A percentile compares a stretch with the other conserved stretches of the same genome.
Conservation (phyloP, 2,329 filamentous ascomycete genomes). For the Hypoxylon sp. region DNA sequence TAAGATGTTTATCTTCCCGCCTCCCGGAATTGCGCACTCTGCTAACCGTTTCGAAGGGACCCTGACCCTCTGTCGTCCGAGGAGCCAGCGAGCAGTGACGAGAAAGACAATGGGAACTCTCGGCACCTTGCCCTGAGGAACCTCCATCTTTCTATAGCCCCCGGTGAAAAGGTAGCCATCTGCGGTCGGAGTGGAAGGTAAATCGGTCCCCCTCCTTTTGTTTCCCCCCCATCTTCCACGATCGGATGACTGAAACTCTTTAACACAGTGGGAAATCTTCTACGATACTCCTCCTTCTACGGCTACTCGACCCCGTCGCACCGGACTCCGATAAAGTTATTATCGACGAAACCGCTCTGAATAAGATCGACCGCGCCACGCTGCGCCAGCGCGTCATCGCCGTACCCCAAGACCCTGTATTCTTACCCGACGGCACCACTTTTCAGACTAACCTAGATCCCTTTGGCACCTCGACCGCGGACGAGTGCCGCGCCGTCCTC, state of each 20-base stretch:
- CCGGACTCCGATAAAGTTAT: slow-evolving; percentile 42
- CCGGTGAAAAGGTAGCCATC: slow-evolving; percentile 51
- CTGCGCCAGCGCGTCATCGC: slow-evolving; percentile 56
- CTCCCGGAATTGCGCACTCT: background rate
- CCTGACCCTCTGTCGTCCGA: background rate
- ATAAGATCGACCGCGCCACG: slow-evolving; percentile 49
- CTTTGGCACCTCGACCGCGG: slow-evolving; percentile 34
- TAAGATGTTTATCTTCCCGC: slow-evolving; percentile 14
- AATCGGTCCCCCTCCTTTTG: background rate
- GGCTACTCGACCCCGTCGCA: slow-evolving; percentile 52
- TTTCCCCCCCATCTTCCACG: background rate
- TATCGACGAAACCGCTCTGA: slow-evolving; percentile 52
- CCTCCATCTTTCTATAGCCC: slow-evolving; percentile 45
- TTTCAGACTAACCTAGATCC: slow-evolving; percentile 53
- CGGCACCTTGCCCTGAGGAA: slow-evolving; percentile 45
- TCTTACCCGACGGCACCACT: slow-evolving; percentile 53
- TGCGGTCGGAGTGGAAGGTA: slow-evolving; percentile 51
- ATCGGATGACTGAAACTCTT: background rate
- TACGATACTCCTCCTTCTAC: slow-evolving; percentile 54
- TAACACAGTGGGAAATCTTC: slow-evolving; percentile 53
- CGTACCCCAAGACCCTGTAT: slow-evolving; percentile 58
- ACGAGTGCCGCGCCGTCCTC: slow-evolving; percentile 44
- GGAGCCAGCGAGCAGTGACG: background rate
- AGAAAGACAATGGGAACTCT: slow-evolving; percentile 2
- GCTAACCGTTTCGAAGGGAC: slow-evolving; percentile 9